Conservation (phyloP, 2,329 filamentous ascomycete species). For the Exophiala calicioides region DNA sequence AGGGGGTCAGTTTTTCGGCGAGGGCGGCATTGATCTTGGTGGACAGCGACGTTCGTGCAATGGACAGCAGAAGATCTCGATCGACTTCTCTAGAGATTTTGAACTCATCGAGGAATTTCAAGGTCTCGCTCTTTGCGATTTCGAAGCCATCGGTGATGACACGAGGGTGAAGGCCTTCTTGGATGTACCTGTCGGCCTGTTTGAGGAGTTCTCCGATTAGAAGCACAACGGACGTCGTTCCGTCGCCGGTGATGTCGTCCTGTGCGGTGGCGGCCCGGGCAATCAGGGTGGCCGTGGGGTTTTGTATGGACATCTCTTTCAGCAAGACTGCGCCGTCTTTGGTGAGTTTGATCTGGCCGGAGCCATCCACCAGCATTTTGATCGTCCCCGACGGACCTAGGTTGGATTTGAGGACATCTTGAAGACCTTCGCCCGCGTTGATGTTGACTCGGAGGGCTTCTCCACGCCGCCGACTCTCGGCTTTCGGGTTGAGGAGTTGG, state of each 20-base stretch:
- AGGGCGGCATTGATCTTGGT: conserved; percentile 91
- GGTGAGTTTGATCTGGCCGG: conserved; percentile 93
- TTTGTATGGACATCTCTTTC: conserved; percentile 61
- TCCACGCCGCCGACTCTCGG: conserved; percentile 94
- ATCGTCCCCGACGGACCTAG: conserved; percentile 90
- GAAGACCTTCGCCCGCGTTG: conserved; percentile 86
- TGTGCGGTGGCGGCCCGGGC: conserved; percentile 88
- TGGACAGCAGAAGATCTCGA: conserved; percentile 87
- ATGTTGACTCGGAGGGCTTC: conserved; percentile 98
- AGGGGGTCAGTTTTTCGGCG: conserved; percentile 86
- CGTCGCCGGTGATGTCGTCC: conserved; percentile 97
- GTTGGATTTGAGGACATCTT: conserved; percentile 95
- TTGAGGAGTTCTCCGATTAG: conserved; percentile 95
- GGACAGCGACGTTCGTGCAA: conserved; percentile 89
- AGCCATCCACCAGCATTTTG: conserved; percentile 83
- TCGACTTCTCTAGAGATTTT: conserved; percentile 87
- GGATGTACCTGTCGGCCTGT: conserved; percentile 94
- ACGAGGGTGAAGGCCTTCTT: conserved; percentile 92
- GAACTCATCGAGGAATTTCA: conserved; percentile 95
- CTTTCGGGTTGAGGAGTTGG: conserved; percentile 97
- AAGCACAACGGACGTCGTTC: conserved; percentile 93
- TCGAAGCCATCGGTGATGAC: conserved; percentile 98
- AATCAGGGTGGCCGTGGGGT: conserved; percentile 82
- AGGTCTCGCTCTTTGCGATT: conserved; percentile 86
- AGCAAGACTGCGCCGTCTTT: conserved; percentile 93